Evolutionary conservation across 2,329 filamentous ascomycete species (phyloP).

Genomic region (Aspergillus brunneoviolaceus): DNA sequence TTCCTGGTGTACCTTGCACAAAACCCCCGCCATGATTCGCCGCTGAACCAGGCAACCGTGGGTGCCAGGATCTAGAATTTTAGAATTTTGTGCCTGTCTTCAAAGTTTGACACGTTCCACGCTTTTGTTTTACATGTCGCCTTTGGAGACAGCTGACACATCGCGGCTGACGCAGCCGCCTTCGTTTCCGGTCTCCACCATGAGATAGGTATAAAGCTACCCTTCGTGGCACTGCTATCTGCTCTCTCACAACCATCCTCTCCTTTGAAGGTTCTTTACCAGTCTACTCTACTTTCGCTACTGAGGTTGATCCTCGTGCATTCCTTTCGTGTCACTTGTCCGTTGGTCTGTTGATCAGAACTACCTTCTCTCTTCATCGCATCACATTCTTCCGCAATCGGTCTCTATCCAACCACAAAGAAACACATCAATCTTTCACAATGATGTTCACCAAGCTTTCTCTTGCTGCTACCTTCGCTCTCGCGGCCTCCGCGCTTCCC

Average conservation of each 20-base stretch:
- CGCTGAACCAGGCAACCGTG: not conserved
- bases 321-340: not conserved
- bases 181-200: not conserved
- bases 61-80: not conserved
- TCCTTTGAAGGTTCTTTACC: not conserved
- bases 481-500: slow-evolving; percentile 5
- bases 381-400: not conserved
- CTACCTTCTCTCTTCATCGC: not conserved
- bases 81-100: not conserved
- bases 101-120: not conserved
- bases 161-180: not conserved
- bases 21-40: not conserved
- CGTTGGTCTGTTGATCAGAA: slow-evolving; percentile 8
- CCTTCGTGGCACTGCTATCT: not conserved
- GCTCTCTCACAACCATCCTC: not conserved
- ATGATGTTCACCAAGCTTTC: slow-evolving; percentile 6
- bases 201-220: not conserved
- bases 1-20: not conserved
- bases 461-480: not conserved
- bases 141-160: not conserved
- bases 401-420: no score
- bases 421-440: not conserved
- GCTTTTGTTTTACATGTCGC: not conserved
- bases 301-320: slow-evolving; percentile 11
- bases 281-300: not conserved